A percentile compares a stretch with the other conserved stretches of the same genome.
These are phyloP conservation scores for Botryobasidium botryosum DNA, from an alignment of 768 basidiomycete species.

Conservation along the genomic window DNA sequence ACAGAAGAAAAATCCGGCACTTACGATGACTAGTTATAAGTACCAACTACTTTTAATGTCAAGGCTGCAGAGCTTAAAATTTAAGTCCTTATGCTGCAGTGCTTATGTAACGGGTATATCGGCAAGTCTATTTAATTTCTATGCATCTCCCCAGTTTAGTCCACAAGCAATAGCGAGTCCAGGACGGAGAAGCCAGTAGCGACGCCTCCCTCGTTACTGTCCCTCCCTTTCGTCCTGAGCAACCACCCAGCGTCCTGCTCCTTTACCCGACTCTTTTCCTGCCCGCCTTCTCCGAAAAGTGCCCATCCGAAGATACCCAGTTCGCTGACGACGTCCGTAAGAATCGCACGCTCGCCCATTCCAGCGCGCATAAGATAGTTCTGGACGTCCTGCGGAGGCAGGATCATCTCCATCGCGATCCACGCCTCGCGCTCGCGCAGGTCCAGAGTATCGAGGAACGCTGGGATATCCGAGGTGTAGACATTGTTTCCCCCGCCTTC, in stretches of 20 bases:
- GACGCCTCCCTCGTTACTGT: conserved; percentile 57
- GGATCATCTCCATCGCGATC: conserved; percentile 92
- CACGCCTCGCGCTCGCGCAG: conserved; percentile 57
- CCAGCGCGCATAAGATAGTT: conserved; percentile 71
- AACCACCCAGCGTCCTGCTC: conserved; percentile 13
- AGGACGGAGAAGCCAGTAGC: conserved; percentile 68
- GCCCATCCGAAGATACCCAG: conserved; percentile 86
- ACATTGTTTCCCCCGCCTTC: conserved; percentile 97
- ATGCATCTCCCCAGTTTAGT: conserved; percentile 11
- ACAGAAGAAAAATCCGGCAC: too few relatives aligned
- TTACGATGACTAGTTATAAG: too few relatives aligned
- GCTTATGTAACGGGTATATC: too few relatives aligned
- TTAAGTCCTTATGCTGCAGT: too few relatives aligned
- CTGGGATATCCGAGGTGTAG: conserved; percentile 67
- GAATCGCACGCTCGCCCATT: conserved; percentile 30
- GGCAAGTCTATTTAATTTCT: background rate
- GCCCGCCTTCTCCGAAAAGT: conserved; percentile 39
- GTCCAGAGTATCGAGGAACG: conserved; percentile 49
- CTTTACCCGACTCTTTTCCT: conserved; percentile 18
- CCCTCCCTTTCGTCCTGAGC: conserved; percentile 13
- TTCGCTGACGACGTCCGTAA: conserved; percentile 67
- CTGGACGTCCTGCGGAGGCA: conserved; percentile 45
- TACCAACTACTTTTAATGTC: too few relatives aligned
- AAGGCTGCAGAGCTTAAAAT: too few relatives aligned
- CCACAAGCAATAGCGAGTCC: conserved; percentile 48